Conservation (phyloP, 352 stramenopile species). For the Phytophthora meadii region DNA sequence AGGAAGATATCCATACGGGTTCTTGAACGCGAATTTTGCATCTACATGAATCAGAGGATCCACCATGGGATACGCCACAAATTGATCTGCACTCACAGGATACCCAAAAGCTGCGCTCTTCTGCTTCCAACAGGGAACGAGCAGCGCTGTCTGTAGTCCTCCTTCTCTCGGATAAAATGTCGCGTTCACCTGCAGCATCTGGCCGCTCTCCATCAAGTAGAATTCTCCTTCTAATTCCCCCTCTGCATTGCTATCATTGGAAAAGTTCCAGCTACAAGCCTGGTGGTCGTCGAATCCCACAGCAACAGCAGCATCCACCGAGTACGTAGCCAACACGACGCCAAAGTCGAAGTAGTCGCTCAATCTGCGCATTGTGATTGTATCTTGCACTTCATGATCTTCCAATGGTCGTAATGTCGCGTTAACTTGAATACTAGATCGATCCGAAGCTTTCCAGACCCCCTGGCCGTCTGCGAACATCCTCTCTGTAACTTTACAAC, state of each 20-base stretch:
- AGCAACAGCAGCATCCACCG: slow-evolving; percentile 42
- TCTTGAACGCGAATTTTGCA: slow-evolving; percentile 71
- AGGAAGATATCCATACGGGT: slow-evolving; percentile 86
- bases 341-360: slow-evolving; percentile 86
- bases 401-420: slow-evolving; percentile 55
- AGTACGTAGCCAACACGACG: slow-evolving; percentile 71
- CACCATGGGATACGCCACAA: slow-evolving; percentile 74
- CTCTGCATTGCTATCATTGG: slow-evolving; percentile 40
- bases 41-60: slow-evolving; percentile 75
- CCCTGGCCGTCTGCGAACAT: slow-evolving; percentile 81
- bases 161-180: slow-evolving; percentile 58
- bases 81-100: slow-evolving; percentile 74
- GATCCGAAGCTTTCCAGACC: slow-evolving; percentile 51
- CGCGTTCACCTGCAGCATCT: slow-evolving; percentile 49
- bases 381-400: slow-evolving; percentile 64
- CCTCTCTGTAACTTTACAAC: slow-evolving; percentile 74
- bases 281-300: slow-evolving; percentile 58
- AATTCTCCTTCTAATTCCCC: slow-evolving; percentile 70
- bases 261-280: slow-evolving; percentile 76
- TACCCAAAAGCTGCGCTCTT: slow-evolving; percentile 84
- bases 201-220: slow-evolving; percentile 46
- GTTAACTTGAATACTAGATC: slow-evolving; percentile 58
- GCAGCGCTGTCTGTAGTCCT: slow-evolving; percentile 71
- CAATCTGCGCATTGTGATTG: slow-evolving; percentile 74
- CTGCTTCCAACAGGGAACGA: slow-evolving; percentile 85